phyloP scores from a whole-genome alignment of 1,284 basidiomycete species.

The Amylostereum chailletii region DNA sequence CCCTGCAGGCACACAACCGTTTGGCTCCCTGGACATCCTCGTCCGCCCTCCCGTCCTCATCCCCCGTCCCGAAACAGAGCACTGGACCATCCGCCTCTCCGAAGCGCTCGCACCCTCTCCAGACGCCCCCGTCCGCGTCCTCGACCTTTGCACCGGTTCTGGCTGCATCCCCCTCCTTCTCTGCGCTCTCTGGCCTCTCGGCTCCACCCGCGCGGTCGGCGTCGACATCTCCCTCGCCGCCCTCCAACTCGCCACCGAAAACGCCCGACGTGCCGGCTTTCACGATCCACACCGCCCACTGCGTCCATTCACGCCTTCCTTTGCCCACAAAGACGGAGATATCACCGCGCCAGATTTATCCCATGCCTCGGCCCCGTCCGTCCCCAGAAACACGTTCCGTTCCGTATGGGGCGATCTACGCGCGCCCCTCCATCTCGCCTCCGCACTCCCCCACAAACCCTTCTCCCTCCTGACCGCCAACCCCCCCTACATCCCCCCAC shows the following conservation, averaged over 20 bases:
- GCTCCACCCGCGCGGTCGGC: constrained; percentile 46
- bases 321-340: constrained; percentile 5
- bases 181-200: constrained; percentile 49
- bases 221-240: constrained; percentile 70
- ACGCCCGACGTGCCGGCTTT: constrained; percentile 28
- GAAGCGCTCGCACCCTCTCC: constrained; percentile 29
- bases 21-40: constrained; percentile 71
- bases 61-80: constrained; percentile 87
- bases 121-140: constrained; percentile 37
- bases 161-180: constrained; percentile 84
- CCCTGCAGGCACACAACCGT: constrained; percentile 72
- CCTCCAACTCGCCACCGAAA: constrained; percentile 63
- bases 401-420: constrained; percentile 40
- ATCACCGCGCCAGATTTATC: not conserved
- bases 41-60: constrained; percentile 77
- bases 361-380: not conserved
- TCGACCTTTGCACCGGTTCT: constrained; percentile 88
- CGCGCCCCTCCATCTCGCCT: constrained; percentile 26
- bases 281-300: constrained; percentile 21
- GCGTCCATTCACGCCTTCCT: constrained; percentile 19
- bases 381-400: constrained; percentile 36
- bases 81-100: constrained; percentile 61
- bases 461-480: constrained; percentile 84
- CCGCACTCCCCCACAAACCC: constrained; percentile 29
- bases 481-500: constrained; percentile 82